Conservation (phyloP, 257 asterid genomes). For the Henckelia pumila region DNA sequence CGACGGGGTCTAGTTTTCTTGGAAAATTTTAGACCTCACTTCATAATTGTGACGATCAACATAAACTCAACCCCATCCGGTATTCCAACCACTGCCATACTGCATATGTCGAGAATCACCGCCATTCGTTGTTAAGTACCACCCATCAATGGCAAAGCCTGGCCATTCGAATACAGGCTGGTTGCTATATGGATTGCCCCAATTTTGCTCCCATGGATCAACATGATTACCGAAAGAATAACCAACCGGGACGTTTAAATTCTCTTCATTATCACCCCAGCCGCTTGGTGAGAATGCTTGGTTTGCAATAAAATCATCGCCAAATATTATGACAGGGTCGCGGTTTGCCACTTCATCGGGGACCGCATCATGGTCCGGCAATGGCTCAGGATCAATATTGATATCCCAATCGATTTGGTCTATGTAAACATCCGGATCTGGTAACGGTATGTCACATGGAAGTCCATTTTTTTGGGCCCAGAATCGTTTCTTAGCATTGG, state of each 20-base stretch:
- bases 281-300: constrained; percentile 40
- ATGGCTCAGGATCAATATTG: constrained; percentile 28
- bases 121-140: constrained; percentile 25
- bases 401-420: constrained; percentile 66
- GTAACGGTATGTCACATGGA: constrained; percentile 47
- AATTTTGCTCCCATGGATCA: constrained; percentile 29
- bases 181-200: constrained; percentile 27
- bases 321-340: constrained; percentile 56
- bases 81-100: constrained; percentile 26
- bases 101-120: not conserved
- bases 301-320: constrained; percentile 43
- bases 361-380: constrained; percentile 37
- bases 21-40: not conserved
- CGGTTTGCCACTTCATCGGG: constrained; percentile 26
- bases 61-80: not conserved
- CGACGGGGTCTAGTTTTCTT: not conserved
- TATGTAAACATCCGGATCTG: constrained; percentile 58
- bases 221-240: constrained; percentile 27
- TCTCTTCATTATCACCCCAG: constrained; percentile 63
- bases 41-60: not conserved
- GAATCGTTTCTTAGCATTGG: constrained; percentile 58
- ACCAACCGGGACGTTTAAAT: constrained; percentile 27
- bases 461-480: constrained; percentile 53
- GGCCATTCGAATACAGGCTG: constrained; percentile 36
- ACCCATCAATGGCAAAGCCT: constrained; percentile 21